Conservation (phyloP, 345 rosid genomes). For the Ceriops zippeliana region DNA sequence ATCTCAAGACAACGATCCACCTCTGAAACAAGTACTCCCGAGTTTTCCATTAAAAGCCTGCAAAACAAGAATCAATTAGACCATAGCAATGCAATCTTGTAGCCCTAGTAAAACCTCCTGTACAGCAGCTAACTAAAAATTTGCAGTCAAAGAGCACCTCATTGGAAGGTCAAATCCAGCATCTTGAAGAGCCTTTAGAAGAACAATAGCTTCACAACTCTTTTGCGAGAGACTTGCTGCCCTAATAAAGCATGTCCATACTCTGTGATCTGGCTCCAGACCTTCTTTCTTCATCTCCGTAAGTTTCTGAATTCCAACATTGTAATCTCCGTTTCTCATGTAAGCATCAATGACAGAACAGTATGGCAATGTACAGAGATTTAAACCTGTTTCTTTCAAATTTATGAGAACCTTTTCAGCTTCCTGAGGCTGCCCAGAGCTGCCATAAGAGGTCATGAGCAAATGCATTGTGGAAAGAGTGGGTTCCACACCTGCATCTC, state of each 20-base stretch:
- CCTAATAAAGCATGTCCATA: conserved; percentile 94
- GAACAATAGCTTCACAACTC: conserved; percentile 52
- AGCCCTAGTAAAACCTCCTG: too few species aligned
- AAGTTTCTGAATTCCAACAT: conserved; percentile 66
- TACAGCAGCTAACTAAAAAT: background rate
- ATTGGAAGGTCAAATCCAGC: conserved; percentile 79
- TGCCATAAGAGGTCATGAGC: conserved; percentile 87
- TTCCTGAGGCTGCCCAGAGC: conserved; percentile 81
- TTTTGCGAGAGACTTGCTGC: conserved; percentile 69
- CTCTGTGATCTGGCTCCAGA: conserved; percentile 74
- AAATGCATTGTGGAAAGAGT: conserved; percentile 88
- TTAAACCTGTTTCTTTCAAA: conserved; percentile 60
- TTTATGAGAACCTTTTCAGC: conserved; percentile 74
- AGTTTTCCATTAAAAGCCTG: conserved; percentile 68
- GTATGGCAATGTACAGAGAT: conserved; percentile 70
- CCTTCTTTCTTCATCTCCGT: conserved; percentile 72
- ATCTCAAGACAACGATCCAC: conserved; percentile 63
- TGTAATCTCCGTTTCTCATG: conserved; percentile 64
- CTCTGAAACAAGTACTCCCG: conserved; percentile 55
- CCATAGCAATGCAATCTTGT: too few species aligned
- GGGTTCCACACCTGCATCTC: conserved; percentile 76
- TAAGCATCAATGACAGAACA: conserved; percentile 89
- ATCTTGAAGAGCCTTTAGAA: conserved; percentile 63
- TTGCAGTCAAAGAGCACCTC: conserved; percentile 43
- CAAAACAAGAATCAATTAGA: conserved; percentile 21